phyloP scores from a whole-genome alignment of 805 yeast genomes.

The Saturnispora sanitii region DNA sequence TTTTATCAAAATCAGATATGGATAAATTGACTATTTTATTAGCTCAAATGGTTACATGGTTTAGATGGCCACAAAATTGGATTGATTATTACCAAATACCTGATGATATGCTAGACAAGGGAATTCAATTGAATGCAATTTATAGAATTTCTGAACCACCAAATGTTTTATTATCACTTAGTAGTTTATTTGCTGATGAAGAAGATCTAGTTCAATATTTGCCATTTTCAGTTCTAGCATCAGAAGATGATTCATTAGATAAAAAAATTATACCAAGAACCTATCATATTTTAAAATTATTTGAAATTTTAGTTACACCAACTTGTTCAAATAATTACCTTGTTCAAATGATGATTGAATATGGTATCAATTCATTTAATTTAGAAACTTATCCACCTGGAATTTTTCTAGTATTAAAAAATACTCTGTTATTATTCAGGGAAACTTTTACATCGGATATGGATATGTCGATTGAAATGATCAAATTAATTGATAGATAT shows the following conservation, averaged over 20 bases:
- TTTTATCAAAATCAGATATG: constrained; percentile 30
- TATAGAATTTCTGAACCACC: constrained; percentile 51
- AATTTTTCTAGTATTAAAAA: constrained; percentile 55
- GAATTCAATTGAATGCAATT: constrained; percentile 31
- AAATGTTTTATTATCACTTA: constrained; percentile 43
- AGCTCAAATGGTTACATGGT: constrained; percentile 52
- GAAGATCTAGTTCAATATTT: constrained; percentile 44
- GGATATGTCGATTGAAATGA: constrained; percentile 30
- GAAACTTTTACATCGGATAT: constrained; percentile 40
- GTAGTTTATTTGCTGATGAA: constrained; percentile 33
- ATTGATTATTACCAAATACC: constrained; percentile 40
- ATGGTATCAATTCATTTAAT: constrained; percentile 39
- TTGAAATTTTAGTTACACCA: constrained; percentile 51
- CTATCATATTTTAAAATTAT: constrained; percentile 44
- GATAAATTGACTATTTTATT: constrained; percentile 42
- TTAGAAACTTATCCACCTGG: constrained; percentile 71
- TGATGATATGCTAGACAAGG: constrained; percentile 27
- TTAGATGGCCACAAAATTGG: constrained; percentile 73
- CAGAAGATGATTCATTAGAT: constrained; percentile 51
- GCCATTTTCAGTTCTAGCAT: constrained; percentile 58
- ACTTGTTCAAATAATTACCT: constrained; percentile 43
- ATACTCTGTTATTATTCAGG: constrained; percentile 45
- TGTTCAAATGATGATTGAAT: constrained; percentile 51
- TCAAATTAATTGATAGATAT: constrained; percentile 56
- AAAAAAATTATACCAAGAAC: constrained; percentile 58